phyloP scores from a whole-genome alignment of 768 basidiomycete genomes.

The Lentinula detonsa region DNA sequence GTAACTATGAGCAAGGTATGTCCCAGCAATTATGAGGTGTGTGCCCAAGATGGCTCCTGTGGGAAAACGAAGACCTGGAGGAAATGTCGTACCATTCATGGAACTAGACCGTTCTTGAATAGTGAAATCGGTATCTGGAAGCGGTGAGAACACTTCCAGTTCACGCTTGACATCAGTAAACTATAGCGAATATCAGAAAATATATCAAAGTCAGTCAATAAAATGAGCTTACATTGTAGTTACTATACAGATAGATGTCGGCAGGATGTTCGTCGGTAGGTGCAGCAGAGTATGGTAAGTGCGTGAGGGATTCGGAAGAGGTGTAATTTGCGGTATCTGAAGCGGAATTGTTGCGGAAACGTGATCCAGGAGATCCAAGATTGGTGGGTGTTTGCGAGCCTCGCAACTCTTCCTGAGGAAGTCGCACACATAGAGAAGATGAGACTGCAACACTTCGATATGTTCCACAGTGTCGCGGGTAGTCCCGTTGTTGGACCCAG shows the following conservation, averaged over 20 bases:
- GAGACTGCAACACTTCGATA: constrained; percentile 92
- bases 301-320: constrained; percentile 51
- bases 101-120: constrained; percentile 74
- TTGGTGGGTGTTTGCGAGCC: constrained; percentile 31
- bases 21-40: constrained; percentile 91
- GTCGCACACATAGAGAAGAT: constrained; percentile 58
- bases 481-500: constrained; percentile 79
- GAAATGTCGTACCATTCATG: constrained; percentile 80
- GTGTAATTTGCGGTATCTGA: constrained; percentile 39
- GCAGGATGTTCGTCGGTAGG: constrained; percentile 73
- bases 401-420: constrained; percentile 57
- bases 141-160: constrained; percentile 84
- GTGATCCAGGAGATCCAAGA: constrained; percentile 50
- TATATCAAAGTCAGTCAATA: constrained; percentile 2
- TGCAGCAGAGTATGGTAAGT: constrained; percentile 71
- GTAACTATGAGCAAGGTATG: constrained; percentile 89
- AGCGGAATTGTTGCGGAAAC: constrained; percentile 40
- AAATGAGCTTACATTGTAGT: constrained; percentile 74
- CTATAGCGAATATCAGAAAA: constrained; percentile 28
- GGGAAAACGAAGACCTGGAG: constrained; percentile 94
- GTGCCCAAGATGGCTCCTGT: constrained; percentile 89
- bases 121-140: constrained; percentile 68
- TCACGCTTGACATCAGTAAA: constrained; percentile 95
- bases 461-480: constrained; percentile 92
- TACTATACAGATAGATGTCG: constrained; percentile 90